These are phyloP conservation scores for Mortierella sp. DNA, from an alignment of 371 early-diverging fungal species.

Conservation along the genomic window DNA sequence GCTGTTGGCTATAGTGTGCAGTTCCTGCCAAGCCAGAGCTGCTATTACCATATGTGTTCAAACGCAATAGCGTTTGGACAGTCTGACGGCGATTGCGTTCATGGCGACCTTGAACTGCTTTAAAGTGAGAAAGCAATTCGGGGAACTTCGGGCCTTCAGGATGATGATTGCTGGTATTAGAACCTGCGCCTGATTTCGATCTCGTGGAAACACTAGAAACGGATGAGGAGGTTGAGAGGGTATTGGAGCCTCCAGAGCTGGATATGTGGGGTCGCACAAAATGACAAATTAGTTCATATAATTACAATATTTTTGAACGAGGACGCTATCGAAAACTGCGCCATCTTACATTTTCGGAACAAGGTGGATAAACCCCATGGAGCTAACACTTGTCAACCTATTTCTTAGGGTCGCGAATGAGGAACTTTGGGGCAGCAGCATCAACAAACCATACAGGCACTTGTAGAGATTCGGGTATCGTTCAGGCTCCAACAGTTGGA, in stretches of 20 bases:
- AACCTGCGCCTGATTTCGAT: conserved; percentile 18
- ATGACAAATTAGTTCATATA: not conserved
- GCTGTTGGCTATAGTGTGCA: conserved; percentile 43
- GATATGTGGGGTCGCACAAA: not conserved
- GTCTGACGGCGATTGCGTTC: conserved; percentile 63
- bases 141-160: conserved; percentile 60
- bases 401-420: conserved; percentile 94
- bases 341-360: conserved; percentile 64
- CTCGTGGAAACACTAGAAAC: conserved; percentile 23
- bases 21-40: conserved; percentile 23
- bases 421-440: conserved; percentile 93
- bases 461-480: conserved; percentile 87
- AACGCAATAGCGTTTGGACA: conserved; percentile 32
- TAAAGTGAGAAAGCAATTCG: conserved; percentile 72
- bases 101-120: conserved; percentile 68
- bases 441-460: conserved; percentile 90
- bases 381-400: conserved; percentile 81
- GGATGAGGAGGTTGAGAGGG: conserved; percentile 10
- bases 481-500: conserved; percentile 91
- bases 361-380: conserved; percentile 72
- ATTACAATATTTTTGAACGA: not conserved
- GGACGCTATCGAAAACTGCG: not conserved
- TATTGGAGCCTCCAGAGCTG: not conserved
- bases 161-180: conserved; percentile 9
- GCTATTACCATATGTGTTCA: conserved; percentile 40